Percentiles rank a stretch among this genome's conserved stretches.
phyloP scores from a whole-genome alignment of 352 stramenopile species.

The Globisporangium echinulatum region DNA sequence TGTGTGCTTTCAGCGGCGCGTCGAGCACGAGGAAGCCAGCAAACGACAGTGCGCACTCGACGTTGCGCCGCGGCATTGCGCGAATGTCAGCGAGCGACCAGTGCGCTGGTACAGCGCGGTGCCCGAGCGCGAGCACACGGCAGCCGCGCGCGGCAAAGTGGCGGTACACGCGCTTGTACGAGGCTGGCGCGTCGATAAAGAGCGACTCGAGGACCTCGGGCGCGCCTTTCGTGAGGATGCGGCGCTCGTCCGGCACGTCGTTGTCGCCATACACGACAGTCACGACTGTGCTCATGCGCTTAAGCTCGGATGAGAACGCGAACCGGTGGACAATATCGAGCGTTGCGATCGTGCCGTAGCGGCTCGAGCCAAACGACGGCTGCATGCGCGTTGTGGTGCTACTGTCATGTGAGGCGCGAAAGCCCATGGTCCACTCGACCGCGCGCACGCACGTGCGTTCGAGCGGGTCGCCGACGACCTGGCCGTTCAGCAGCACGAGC shows the following conservation, averaged over 20 bases:
- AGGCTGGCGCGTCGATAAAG: constrained; percentile 56
- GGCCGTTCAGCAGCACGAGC: constrained; percentile 83
- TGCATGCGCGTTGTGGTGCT: constrained; percentile 9
- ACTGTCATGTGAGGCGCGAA: constrained; percentile 9
- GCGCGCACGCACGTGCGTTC: constrained; percentile 88
- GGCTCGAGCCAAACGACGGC: constrained; percentile 25
- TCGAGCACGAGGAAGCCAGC: constrained; percentile 91
- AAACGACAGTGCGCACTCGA: constrained; percentile 86
- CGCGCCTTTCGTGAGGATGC: constrained; percentile 90
- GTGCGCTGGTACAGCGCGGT: constrained; percentile 39
- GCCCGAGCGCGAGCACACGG: constrained; percentile 87
- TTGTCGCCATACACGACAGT: constrained; percentile 23
- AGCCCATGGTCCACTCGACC: constrained; percentile 52
- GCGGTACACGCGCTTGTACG: constrained; percentile 48
- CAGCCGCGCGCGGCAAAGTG: constrained; percentile 36
- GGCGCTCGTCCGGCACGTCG: constrained; percentile 22
- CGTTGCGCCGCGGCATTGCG: constrained; percentile 25
- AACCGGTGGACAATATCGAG: constrained; percentile 78
- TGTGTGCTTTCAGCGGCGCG: constrained; percentile 91
- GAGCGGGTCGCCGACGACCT: constrained; percentile 90
- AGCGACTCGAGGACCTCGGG: constrained; percentile 86
- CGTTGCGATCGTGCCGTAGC: constrained; percentile 21
- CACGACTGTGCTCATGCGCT: constrained; percentile 90
- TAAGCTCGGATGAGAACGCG: constrained; percentile 85
- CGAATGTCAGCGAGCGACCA: constrained; percentile 19